These are phyloP conservation scores for Diaporthe citri DNA, from an alignment of 2,329 filamentous ascomycete genomes.

Conservation along the genomic window DNA sequence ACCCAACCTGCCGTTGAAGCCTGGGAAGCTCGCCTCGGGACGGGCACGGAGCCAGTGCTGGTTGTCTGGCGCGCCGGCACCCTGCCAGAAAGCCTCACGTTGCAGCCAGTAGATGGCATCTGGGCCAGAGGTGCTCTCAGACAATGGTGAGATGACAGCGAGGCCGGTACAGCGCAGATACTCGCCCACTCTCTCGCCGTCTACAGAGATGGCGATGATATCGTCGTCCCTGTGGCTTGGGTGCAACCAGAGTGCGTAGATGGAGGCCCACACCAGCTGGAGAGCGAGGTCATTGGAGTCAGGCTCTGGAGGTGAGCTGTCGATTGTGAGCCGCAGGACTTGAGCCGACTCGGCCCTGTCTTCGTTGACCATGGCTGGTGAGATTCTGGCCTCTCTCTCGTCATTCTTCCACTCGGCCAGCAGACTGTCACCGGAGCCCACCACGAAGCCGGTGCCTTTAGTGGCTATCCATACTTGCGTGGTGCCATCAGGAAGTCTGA, in stretches of 20 bases:
- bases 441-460: not conserved
- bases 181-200: slow-evolving; percentile 31
- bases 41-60: slow-evolving; percentile 45
- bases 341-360: slow-evolving; percentile 38
- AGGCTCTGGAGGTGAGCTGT: not conserved
- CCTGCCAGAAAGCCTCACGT: slow-evolving; percentile 43
- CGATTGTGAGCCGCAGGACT: slow-evolving; percentile 24
- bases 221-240: slow-evolving; percentile 34
- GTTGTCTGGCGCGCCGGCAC: slow-evolving; percentile 46
- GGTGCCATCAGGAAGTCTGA: slow-evolving; percentile 40
- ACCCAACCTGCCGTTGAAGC: slow-evolving; percentile 44
- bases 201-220: slow-evolving; percentile 35
- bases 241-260: slow-evolving; percentile 42
- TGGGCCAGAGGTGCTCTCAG: slow-evolving; percentile 11
- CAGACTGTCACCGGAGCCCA: slow-evolving; percentile 28
- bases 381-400: slow-evolving; percentile 34
- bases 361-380: slow-evolving; percentile 42
- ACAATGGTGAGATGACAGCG: slow-evolving; percentile 39
- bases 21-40: slow-evolving; percentile 45
- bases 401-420: slow-evolving; percentile 36
- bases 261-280: slow-evolving; percentile 35
- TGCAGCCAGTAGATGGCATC: slow-evolving; percentile 41
- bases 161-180: slow-evolving; percentile 40
- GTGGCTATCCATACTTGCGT: slow-evolving; percentile 34
- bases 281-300: slow-evolving; percentile 24